These are phyloP conservation scores for Mycosarcoma maydis DNA, from an alignment of 1,284 basidiomycete genomes.

Conservation along the genomic window DNA sequence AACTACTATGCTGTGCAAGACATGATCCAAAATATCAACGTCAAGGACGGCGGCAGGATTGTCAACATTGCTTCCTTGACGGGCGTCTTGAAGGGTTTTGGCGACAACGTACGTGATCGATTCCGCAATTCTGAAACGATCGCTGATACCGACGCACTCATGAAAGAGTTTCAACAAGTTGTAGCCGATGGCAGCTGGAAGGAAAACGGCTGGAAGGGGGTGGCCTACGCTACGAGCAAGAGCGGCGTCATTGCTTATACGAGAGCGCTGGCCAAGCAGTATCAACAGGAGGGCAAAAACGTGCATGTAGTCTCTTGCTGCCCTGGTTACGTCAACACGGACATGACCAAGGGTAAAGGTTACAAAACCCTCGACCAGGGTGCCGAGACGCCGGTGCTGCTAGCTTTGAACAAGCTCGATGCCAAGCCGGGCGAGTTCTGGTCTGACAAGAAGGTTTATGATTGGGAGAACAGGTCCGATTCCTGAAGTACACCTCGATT, in stretches of 20 bases:
- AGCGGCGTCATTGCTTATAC: constrained; percentile 55
- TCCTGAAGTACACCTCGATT: neutral
- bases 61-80: constrained; percentile 57
- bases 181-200: constrained; percentile 51
- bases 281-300: constrained; percentile 31
- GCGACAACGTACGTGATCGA: constrained; percentile 32
- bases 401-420: constrained; percentile 49
- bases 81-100: constrained; percentile 51
- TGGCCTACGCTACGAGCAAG: constrained; percentile 61
- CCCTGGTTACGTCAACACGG: constrained; percentile 63
- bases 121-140: constrained; percentile 39
- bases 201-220: constrained; percentile 61
- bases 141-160: constrained; percentile 46
- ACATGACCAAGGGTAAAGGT: constrained; percentile 60
- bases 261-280: constrained; percentile 47
- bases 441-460: constrained; percentile 26
- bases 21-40: constrained; percentile 46
- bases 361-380: constrained; percentile 59
- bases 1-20: constrained; percentile 62
- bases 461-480: constrained; percentile 23
- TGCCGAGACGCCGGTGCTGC: constrained; percentile 61
- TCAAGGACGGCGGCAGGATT: constrained; percentile 48
- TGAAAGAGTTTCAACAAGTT: constrained; percentile 48
- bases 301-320: constrained; percentile 58
- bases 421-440: constrained; percentile 48